Conservation (phyloP, 179 eudicot species). For the Silene noctiflora region DNA sequence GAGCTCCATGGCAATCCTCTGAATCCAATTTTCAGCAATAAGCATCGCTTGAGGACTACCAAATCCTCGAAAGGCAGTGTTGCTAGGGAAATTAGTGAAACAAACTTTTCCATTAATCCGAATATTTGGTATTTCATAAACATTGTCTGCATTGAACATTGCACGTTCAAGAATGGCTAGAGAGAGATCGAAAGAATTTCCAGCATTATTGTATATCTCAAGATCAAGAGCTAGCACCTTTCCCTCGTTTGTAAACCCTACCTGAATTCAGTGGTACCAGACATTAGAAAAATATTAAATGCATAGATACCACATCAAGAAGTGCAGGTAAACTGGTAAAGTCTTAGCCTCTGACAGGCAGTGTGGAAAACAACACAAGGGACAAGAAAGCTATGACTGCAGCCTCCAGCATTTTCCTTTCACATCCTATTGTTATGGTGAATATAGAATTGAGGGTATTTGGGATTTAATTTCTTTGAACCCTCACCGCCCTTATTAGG, state of each 20-base stretch:
- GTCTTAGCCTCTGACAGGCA: neutral
- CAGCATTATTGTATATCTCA: constrained; percentile 86
- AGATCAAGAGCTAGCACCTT: constrained; percentile 90
- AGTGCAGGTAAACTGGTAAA: neutral
- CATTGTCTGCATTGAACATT: constrained; percentile 96
- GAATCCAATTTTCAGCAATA: constrained; percentile 92
- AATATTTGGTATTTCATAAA: constrained; percentile 85
- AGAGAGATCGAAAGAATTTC: constrained; percentile 92
- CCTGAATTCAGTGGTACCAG: constrained; percentile 42
- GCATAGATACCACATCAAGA: neutral
- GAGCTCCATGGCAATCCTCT: constrained; percentile 87
- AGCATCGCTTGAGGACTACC: constrained; percentile 99
- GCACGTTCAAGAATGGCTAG: constrained; percentile 90
- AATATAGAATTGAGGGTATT: neutral
- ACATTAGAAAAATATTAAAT: neutral
- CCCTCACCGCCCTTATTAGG: neutral
- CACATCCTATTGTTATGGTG: too few species aligned
- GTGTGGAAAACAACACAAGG: neutral
- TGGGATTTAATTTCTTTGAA: neutral
- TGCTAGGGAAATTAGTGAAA: constrained; percentile 90
- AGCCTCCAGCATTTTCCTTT: neutral
- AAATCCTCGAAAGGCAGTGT: constrained; percentile 97
- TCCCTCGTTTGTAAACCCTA: constrained; percentile 84
- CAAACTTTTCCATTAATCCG: constrained; percentile 80
- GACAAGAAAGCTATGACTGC: neutral